Conservation (phyloP, 164 flowering plant species). For the Umbilicus rupestris region DNA sequence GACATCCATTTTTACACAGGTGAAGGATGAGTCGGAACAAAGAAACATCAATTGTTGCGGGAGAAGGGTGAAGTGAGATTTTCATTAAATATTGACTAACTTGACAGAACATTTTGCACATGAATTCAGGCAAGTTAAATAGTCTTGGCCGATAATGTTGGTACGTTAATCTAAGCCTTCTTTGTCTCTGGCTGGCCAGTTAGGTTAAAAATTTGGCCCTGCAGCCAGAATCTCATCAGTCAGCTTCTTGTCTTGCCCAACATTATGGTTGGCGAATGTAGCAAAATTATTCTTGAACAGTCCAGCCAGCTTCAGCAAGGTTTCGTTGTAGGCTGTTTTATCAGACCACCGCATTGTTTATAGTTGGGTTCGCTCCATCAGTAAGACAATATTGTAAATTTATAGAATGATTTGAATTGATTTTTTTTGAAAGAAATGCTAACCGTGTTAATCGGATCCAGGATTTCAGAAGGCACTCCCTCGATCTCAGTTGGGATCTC, state of each 20-base stretch:
- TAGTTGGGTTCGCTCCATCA: constrained; percentile 1
- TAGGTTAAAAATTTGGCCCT: constrained; percentile 78
- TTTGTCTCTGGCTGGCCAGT: too few species aligned
- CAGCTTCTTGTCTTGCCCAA: constrained; percentile 68
- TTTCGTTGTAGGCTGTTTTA: constrained; percentile 62
- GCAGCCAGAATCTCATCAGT: constrained; percentile 87
- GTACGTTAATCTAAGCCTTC: too few species aligned
- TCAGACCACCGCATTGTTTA: constrained; percentile 59
- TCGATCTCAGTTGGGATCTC: constrained; percentile 78
- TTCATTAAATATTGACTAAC: too few species aligned
- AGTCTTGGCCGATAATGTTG: too few species aligned
- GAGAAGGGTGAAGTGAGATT: too few species aligned
- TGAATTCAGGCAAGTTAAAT: too few species aligned
- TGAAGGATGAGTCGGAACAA: too few species aligned
- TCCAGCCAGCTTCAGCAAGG: constrained; percentile 71
- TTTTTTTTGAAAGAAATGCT: constrained; percentile 29
- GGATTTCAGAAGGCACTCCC: constrained; percentile 88
- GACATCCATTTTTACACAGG: too few species aligned
- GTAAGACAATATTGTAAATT: neutral
- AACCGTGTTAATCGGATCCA: constrained; percentile 77
- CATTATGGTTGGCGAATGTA: constrained; percentile 58
- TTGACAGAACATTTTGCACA: too few species aligned
- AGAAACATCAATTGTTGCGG: too few species aligned
- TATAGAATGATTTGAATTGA: neutral
- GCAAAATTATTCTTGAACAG: constrained; percentile 87